These are phyloP conservation scores for Solanum hybrid DNA, from an alignment of 305 asterid species.

Conservation along the genomic window DNA sequence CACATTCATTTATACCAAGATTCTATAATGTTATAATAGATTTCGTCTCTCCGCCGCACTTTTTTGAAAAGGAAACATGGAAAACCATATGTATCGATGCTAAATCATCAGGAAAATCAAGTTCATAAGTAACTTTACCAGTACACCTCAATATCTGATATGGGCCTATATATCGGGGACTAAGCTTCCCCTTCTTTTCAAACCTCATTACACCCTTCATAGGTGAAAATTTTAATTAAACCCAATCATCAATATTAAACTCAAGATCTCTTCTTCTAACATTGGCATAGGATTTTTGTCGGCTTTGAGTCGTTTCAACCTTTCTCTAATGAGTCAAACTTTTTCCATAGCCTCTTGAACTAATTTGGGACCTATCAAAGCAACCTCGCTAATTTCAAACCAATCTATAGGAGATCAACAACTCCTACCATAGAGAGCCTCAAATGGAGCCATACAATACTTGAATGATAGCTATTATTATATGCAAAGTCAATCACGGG, in stretches of 20 bases:
- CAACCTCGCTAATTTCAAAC: background rate
- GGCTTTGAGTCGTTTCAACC: background rate
- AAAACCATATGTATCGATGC: too few species aligned
- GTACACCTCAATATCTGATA: background rate
- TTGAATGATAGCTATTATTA: background rate
- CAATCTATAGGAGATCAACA: background rate
- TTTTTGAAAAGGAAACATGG: background rate
- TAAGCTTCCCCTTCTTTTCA: background rate
- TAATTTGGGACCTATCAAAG: background rate
- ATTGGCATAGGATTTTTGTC: background rate
- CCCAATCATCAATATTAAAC: background rate
- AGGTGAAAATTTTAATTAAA: background rate
- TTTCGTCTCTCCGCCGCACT: background rate
- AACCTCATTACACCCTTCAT: background rate
- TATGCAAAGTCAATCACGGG: background rate
- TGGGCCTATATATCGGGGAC: background rate
- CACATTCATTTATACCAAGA: background rate
- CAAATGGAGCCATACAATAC: background rate
- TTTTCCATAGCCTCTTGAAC: background rate
- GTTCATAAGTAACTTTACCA: background rate
- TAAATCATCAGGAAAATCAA: background rate
- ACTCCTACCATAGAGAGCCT: background rate
- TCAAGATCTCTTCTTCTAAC: background rate
- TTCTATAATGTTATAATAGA: background rate
- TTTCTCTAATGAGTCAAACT: background rate